Conservation (phyloP, 2,329 filamentous ascomycete genomes). For the Trichophyton equinum region DNA sequence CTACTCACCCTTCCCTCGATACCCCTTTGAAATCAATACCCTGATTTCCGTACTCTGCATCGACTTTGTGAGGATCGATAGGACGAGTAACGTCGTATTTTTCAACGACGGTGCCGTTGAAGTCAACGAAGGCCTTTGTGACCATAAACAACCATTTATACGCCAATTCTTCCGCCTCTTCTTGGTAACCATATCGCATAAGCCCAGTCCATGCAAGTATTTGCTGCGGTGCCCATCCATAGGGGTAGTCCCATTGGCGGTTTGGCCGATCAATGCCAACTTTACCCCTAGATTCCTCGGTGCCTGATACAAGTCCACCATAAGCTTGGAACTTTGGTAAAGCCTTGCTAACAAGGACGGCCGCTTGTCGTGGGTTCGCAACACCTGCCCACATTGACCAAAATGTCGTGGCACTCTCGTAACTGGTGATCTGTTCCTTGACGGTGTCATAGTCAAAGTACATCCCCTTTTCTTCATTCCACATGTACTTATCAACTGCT, state of each 20-base stretch:
- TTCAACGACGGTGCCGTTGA: constrained; percentile 94
- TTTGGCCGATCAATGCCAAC: constrained; percentile 76
- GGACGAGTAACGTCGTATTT: constrained; percentile 94
- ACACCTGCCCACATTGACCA: constrained; percentile 96
- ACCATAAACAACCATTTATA: constrained; percentile 99
- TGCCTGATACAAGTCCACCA: constrained; percentile 80
- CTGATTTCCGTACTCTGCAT: constrained; percentile 96
- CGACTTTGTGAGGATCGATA: constrained; percentile 82
- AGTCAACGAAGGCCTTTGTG: constrained; percentile 95
- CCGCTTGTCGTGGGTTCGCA: constrained; percentile 74
- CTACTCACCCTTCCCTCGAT: constrained; percentile 77
- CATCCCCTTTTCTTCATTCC: constrained; percentile 86
- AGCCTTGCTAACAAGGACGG: constrained; percentile 63
- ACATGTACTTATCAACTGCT: constrained; percentile 83
- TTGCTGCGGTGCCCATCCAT: constrained; percentile 97
- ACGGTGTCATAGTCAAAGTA: constrained; percentile 95
- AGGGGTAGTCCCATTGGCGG: constrained; percentile 96
- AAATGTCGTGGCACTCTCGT: constrained; percentile 87
- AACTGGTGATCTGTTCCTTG: constrained; percentile 65
- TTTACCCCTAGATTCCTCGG: constrained; percentile 71
- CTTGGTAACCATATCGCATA: constrained; percentile 78
- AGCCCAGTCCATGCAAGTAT: constrained; percentile 95
- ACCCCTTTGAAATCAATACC: constrained; percentile 91
- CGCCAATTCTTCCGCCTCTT: constrained; percentile 75
- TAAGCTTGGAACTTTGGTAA: constrained; percentile 78